Evolutionary conservation across 148 eudicot species (phyloP).

Genomic region (Camellia lanceoleosa): DNA sequence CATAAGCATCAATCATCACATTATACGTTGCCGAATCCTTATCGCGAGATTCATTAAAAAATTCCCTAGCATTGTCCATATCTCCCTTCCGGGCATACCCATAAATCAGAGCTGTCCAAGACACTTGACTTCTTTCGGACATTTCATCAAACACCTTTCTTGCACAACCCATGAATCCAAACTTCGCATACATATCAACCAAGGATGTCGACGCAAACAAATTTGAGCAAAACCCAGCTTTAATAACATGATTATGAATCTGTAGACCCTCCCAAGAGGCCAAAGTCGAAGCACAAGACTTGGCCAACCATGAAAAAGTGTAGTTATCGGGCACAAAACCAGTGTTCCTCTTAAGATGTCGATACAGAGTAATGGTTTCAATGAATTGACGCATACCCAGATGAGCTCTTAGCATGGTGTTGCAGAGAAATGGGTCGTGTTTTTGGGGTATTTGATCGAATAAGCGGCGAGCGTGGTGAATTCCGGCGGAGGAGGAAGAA

Average conservation of each 20-base stretch:
- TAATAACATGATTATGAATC: slow-evolving; percentile 53
- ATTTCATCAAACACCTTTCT: slow-evolving; percentile 66
- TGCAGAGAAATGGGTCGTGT: slow-evolving; percentile 54
- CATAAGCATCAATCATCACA: slow-evolving; percentile 63
- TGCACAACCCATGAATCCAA: slow-evolving; percentile 49
- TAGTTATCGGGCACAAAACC: slow-evolving; percentile 54
- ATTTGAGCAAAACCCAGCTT: slow-evolving; percentile 51
- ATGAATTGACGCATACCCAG: slow-evolving; percentile 34
- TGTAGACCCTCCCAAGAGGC: slow-evolving; percentile 44
- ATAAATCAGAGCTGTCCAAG: slow-evolving; percentile 71
- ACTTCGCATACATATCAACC: slow-evolving; percentile 74
- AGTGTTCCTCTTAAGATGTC: slow-evolving; percentile 32
- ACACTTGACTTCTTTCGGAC: slow-evolving; percentile 59
- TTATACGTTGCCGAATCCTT: slow-evolving; percentile 59
- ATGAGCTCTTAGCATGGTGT: slow-evolving; percentile 60
- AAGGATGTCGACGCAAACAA: slow-evolving; percentile 58
- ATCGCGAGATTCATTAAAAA: slow-evolving; percentile 56
- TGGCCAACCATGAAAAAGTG: slow-evolving; percentile 55
- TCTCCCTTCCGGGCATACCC: slow-evolving; percentile 64
- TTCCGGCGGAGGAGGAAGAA: slow-evolving; percentile 27
- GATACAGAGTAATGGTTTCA: slow-evolving; percentile 44
- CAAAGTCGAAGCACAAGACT: slow-evolving; percentile 48
- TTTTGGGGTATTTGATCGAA: slow-evolving; percentile 49
- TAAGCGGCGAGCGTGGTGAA: slow-evolving; percentile 55
- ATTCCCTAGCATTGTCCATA: slow-evolving; percentile 38